These are phyloP conservation scores for Pythium coloratum DNA, from an alignment of 352 stramenopile genomes.

Conservation along the genomic window DNA sequence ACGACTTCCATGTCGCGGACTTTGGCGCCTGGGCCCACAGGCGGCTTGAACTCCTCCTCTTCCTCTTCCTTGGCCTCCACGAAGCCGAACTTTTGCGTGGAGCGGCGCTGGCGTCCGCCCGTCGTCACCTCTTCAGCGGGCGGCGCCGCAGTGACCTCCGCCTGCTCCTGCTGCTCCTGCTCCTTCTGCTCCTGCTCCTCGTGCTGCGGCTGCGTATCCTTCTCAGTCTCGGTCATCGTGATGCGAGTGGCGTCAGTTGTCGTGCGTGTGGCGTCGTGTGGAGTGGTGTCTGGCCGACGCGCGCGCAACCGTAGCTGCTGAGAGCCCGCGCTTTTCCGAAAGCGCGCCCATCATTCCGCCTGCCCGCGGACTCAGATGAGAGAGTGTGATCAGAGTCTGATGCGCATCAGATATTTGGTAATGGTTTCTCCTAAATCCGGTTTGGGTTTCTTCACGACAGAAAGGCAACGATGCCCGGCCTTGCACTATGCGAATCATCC, in stretches of 20 bases:
- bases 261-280: slow-evolving; percentile 2
- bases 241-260: background rate
- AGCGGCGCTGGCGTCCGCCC: slow-evolving; percentile 54
- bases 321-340: background rate
- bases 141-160: slow-evolving; percentile 10
- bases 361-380: slow-evolving; percentile 8
- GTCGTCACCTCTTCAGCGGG: slow-evolving; percentile 10
- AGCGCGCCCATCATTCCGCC: slow-evolving; percentile 18
- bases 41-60: slow-evolving; percentile 61
- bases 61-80: slow-evolving; percentile 47
- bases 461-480: background rate
- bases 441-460: background rate
- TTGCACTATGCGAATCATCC: background rate
- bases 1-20: slow-evolving; percentile 66
- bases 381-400: background rate
- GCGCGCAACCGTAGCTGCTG: background rate
- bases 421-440: background rate
- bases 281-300: background rate
- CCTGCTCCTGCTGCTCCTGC: slow-evolving; percentile 2
- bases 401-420: background rate
- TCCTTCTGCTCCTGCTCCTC: slow-evolving; percentile 1
- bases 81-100: slow-evolving; percentile 72
- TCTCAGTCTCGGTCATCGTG: background rate
- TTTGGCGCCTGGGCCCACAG: slow-evolving; percentile 51
- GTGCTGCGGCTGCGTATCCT: background rate